These are phyloP conservation scores for Combretum micranthum DNA, from an alignment of 345 rosid species.

Conservation along the genomic window DNA sequence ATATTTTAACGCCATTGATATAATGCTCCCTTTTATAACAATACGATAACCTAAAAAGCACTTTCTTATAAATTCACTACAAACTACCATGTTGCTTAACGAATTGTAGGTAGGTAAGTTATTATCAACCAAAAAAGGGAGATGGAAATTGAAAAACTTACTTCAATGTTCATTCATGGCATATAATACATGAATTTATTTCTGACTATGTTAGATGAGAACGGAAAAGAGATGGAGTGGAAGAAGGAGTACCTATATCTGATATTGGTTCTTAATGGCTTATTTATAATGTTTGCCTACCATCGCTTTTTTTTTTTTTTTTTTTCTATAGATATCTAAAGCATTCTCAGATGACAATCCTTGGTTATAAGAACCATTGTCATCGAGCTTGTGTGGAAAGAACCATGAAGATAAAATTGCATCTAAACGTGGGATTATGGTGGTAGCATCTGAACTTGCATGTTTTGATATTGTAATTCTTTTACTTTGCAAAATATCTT, in stretches of 20 bases:
- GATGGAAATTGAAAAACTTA: neutral
- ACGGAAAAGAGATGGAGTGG: no score
- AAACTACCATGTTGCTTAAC: neutral
- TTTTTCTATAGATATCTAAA: slow-evolving; percentile 5
- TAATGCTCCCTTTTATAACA: neutral
- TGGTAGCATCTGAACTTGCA: no score
- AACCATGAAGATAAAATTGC: slow-evolving; percentile 2
- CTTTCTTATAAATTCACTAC: neutral
- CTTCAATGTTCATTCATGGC: neutral
- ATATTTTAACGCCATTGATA: no score
- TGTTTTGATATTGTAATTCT: no score
- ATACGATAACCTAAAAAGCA: neutral
- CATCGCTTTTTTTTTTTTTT: slow-evolving; percentile 36
- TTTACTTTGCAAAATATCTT: no score
- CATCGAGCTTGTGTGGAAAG: slow-evolving; percentile 6
- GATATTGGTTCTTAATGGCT: slow-evolving; percentile 54
- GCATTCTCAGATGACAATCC: neutral
- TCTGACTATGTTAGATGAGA: neutral
- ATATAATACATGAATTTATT: neutral
- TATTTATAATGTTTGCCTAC: slow-evolving; percentile 51
- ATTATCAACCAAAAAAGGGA: neutral
- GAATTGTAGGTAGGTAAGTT: neutral
- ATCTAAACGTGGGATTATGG: no score
- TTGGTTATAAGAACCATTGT: slow-evolving; percentile 5
- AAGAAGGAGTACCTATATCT: slow-evolving; percentile 46